Base-by-base conservation (phyloP, 106 monocot species). In the Vanilla planifolia region DNA sequence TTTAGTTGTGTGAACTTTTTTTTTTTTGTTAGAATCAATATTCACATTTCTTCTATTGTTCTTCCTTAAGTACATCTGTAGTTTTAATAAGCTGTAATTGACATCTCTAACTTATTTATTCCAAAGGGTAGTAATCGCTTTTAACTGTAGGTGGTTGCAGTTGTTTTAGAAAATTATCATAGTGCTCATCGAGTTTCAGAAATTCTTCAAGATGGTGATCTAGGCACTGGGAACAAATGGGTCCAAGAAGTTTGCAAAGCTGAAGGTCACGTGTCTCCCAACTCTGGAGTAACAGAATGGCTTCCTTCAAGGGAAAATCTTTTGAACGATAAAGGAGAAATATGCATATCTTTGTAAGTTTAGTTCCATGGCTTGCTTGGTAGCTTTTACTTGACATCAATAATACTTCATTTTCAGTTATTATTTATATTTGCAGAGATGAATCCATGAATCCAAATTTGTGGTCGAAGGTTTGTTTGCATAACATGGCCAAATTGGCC, bases 381-480 rank as follows among this genome's bases (percentile, higher is more conserved):
- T 29, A 4, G 26, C 43, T 66, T 42, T 34, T 41, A 46, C 24
- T 53, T 55, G 11, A 37, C 45, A 55, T 58, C 14, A 16, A 41
- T 17, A 55, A 28, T 41, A n/a, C 7, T 63, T 25, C 8, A 22
- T 6, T 48, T 62, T 51, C 17, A 29, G 24, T 8, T 28, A 41
- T 19, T 39, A 8, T 32, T 55, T 56, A 25, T 37, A 32, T 25
- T 58, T 24, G 51, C 71, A 89, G 93, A 33, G 93, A 93, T 75
- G 82, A 93, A 63, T 53, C 75, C 43, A 67, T 70, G 51, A 82
- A 45, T 44, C 74, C 89, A 15, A 75, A 69, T 48, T 89, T 93
- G 55, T 93, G 93, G 93, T 85, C 93, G 30, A 85, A 81, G 67
- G 67, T 93, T 41, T 93, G 93, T 63, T 69, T 93, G 34, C 79